A percentile compares a stretch with the other conserved stretches of the same genome.
Conservation (phyloP, 306 rosid genomes). For the Vigna nakashimae region DNA sequence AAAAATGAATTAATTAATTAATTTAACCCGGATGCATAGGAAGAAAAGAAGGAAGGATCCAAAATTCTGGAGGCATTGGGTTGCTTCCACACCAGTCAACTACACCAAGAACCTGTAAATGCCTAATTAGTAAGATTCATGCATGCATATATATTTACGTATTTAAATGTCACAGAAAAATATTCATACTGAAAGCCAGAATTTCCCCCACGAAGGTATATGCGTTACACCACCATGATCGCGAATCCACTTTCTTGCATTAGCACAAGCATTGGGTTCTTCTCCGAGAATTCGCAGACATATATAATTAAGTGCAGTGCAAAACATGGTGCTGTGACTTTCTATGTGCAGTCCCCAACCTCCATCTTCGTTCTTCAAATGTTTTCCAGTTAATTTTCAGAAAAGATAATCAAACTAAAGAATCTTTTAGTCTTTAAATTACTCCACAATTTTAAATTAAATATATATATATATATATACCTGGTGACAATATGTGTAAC, state of each 20-base stretch:
- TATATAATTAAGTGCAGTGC: not conserved
- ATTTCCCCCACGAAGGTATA: constrained; percentile 78
- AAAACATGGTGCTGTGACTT: not conserved
- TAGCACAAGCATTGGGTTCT: constrained; percentile 53
- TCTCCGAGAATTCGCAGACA: constrained; percentile 15
- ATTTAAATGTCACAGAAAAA: not conserved
- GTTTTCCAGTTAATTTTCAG: not conserved
- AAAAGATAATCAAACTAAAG: too few relatives aligned
- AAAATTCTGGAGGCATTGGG: constrained; percentile 77
- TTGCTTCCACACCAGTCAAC: constrained; percentile 69
- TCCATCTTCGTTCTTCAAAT: constrained; percentile 67
- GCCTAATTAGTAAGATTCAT: not conserved
- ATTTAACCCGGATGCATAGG: constrained; percentile 64
- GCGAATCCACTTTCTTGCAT: constrained; percentile 68
- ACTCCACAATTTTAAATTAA: too few relatives aligned
- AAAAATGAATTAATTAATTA: not conserved
- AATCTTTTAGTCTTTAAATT: too few relatives aligned
- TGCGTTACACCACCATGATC: constrained; percentile 62
- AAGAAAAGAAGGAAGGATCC: constrained; percentile 70
- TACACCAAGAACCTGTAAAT: constrained; percentile 59
- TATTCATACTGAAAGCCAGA: constrained; percentile 67
- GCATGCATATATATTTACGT: not conserved
- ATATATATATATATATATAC: not conserved
- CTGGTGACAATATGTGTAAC: not conserved
- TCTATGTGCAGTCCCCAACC: constrained; percentile 13